phyloP scores from a whole-genome alignment of 352 stramenopile species.

The Globisporangium uncinulatum region DNA sequence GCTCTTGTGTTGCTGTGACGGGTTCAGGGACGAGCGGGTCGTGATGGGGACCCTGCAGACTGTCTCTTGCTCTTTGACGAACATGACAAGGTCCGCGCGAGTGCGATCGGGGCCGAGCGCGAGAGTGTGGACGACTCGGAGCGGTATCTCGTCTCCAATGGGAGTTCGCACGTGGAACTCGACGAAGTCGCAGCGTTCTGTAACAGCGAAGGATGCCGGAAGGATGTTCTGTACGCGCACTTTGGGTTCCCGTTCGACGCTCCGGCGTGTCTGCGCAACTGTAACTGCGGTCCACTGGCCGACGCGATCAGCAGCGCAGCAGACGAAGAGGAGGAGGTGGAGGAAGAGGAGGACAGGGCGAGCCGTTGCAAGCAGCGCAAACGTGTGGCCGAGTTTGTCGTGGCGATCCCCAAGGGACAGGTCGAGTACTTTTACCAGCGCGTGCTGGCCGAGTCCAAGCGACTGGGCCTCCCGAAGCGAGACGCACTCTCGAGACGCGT shows the following conservation, averaged over 20 bases:
- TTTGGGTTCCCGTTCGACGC: constrained; percentile 45
- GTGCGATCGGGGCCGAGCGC: constrained; percentile 35
- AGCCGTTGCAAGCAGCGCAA: neutral
- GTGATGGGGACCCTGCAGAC: constrained; percentile 41
- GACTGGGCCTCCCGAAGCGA: constrained; percentile 40
- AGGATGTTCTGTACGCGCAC: constrained; percentile 46
- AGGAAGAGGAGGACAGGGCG: neutral
- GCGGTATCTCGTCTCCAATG: constrained; percentile 18
- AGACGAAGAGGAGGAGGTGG: neutral
- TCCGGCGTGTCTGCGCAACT: constrained; percentile 35
- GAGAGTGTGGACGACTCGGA: constrained; percentile 17
- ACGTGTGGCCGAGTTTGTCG: neutral
- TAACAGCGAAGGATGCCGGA: constrained; percentile 45
- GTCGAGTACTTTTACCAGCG: constrained; percentile 68
- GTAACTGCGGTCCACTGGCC: constrained; percentile 45
- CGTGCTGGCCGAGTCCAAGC: constrained; percentile 34
- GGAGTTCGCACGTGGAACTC: constrained; percentile 35
- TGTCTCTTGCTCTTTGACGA: constrained; percentile 61
- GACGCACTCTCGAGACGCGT: constrained; percentile 47
- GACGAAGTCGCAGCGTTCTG: constrained; percentile 55
- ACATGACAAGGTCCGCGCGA: constrained; percentile 48
- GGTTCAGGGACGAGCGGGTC: constrained; percentile 62
- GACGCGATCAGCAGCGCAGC: constrained; percentile 7
- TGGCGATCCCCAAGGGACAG: constrained; percentile 11
- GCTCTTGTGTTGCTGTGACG: neutral